A percentile compares a stretch with the other conserved stretches of the same genome.
phyloP scores from a whole-genome alignment of 192 early-diverging fungal species.

The Thamnidium elegans region DNA sequence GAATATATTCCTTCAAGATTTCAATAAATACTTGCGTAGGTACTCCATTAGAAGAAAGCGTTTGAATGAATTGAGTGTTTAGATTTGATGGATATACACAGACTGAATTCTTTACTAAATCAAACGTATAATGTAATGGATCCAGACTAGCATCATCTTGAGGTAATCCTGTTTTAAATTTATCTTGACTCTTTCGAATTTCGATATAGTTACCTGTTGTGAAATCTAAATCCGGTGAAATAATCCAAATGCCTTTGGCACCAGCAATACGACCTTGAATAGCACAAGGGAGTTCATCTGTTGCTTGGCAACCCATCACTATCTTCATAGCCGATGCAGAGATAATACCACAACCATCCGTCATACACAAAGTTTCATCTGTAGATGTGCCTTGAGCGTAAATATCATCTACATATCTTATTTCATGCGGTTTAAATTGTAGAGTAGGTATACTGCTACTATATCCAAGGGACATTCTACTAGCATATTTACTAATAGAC shows the following conservation, averaged over 20 bases:
- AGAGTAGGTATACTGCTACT: constrained; percentile 32
- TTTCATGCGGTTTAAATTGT: constrained; percentile 22
- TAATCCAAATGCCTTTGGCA: constrained; percentile 37
- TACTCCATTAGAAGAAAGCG: constrained; percentile 27
- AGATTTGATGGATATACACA: constrained; percentile 24
- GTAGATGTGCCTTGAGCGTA: not conserved
- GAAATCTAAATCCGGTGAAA: constrained; percentile 19
- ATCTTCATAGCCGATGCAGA: constrained; percentile 31
- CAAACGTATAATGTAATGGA: constrained; percentile 28
- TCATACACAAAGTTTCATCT: constrained; percentile 26
- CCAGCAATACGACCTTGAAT: constrained; percentile 41
- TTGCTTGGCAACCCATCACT: constrained; percentile 16
- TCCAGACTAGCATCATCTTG: constrained; percentile 10
- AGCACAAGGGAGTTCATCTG: constrained; percentile 26
- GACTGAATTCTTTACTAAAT: constrained; percentile 19
- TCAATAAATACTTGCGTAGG: constrained; percentile 22
- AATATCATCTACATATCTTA: constrained; percentile 22
- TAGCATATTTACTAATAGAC: constrained; percentile 29
- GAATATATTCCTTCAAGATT: constrained; percentile 27
- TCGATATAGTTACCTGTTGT: constrained; percentile 25
- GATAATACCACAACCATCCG: constrained; percentile 39
- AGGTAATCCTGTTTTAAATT: constrained; percentile 26
- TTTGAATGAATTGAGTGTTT: constrained; percentile 35
- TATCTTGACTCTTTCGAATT: constrained; percentile 28
- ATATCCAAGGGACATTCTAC: constrained; percentile 33